These are phyloP conservation scores for Arachis hypogaea DNA, from an alignment of 306 rosid species.

Conservation along the genomic window DNA sequence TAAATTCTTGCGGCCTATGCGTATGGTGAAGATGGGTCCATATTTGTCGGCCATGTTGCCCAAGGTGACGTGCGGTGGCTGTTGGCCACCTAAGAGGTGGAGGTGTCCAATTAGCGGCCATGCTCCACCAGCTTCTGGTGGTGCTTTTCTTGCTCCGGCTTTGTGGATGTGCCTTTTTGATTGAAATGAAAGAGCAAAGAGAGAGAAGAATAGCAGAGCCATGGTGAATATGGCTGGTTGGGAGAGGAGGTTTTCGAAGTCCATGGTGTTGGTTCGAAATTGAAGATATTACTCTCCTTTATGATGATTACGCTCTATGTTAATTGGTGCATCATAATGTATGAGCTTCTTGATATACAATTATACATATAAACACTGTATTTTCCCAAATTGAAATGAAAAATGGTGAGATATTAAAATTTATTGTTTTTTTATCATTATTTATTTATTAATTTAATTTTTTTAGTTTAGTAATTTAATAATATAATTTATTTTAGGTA, in stretches of 20 bases:
- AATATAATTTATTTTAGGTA: no score
- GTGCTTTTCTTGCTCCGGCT: not conserved
- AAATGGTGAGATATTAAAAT: no score
- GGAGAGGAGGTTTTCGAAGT: not conserved
- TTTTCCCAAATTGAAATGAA: no score
- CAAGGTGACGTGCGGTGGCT: constrained; percentile 10
- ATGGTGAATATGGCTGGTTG: not conserved
- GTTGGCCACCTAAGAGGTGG: constrained; percentile 31
- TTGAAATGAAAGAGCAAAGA: constrained; percentile 6
- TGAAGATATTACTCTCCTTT: no score
- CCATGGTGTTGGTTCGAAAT: not conserved
- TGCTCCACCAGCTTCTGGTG: constrained; percentile 45
- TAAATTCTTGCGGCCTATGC: constrained; percentile 30
- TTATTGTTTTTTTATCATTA: no score
- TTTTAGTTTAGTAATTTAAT: no score
- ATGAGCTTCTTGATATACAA: no score
- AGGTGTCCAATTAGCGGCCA: constrained; percentile 55
- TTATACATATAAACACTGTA: no score
- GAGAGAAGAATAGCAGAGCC: not conserved
- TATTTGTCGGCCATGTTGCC: constrained; percentile 37
- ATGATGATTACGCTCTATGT: not conserved
- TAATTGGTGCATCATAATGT: no score
- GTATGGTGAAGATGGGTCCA: constrained; percentile 39
- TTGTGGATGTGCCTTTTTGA: not conserved
- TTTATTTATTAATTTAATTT: no score